Percentiles rank a stretch among this genome's conserved stretches.
Evolutionary conservation across 2,329 filamentous ascomycete genomes (phyloP).

Genomic region (Drechslerella stenobrocha): DNA sequence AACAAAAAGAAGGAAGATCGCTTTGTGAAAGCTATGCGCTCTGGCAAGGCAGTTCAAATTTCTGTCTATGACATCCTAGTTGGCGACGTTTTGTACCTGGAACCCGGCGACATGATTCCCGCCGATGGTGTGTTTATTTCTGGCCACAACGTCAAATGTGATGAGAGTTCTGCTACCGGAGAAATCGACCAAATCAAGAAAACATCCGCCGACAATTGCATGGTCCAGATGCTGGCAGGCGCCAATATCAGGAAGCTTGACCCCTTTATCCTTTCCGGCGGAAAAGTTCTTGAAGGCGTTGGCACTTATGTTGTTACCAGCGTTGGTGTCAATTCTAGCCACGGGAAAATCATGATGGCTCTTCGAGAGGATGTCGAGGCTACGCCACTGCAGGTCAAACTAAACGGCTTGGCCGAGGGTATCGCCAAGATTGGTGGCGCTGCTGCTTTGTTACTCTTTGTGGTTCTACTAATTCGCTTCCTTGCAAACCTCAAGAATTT

Average conservation of each 20-base stretch:
- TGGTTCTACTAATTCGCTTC: constrained; percentile 56
- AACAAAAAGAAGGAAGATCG: constrained; percentile 67
- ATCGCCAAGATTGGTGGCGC: constrained; percentile 61
- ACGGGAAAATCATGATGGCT: constrained; percentile 63
- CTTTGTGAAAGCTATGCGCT: constrained; percentile 68
- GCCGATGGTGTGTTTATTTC: constrained; percentile 71
- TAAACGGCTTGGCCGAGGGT: constrained; percentile 60
- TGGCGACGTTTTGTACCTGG: constrained; percentile 70
- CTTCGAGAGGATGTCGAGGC: constrained; percentile 61
- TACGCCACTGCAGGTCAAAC: constrained; percentile 63
- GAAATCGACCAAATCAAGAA: constrained; percentile 75
- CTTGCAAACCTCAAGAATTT: constrained; percentile 54
- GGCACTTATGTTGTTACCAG: constrained; percentile 63
- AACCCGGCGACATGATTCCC: constrained; percentile 70
- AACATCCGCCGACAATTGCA: constrained; percentile 64
- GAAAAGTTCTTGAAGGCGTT: constrained; percentile 62
- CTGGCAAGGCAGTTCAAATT: constrained; percentile 66
- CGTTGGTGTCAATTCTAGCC: constrained; percentile 62
- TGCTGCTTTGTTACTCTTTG: constrained; percentile 56
- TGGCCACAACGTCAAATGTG: constrained; percentile 69
- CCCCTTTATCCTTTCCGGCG: constrained; percentile 67
- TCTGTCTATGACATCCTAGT: constrained; percentile 69
- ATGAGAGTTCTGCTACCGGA: constrained; percentile 73
- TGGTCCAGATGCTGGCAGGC: constrained; percentile 62
- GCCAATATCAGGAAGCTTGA: constrained; percentile 64